phyloP scores from a whole-genome alignment of 345 rosid species.

The Eucalyptus pauciflora region DNA sequence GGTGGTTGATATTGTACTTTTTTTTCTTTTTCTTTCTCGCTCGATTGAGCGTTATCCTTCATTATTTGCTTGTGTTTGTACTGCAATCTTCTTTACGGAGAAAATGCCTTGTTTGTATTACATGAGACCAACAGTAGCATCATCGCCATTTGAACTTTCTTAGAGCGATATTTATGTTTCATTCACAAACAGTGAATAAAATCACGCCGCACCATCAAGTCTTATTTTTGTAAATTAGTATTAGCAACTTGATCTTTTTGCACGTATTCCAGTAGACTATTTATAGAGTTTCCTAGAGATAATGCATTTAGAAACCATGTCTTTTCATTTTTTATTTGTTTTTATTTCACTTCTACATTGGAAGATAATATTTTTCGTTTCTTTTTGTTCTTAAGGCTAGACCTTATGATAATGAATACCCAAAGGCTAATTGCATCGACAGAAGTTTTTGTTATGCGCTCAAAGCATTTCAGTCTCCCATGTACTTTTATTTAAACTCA shows the following conservation, averaged over 20 bases:
- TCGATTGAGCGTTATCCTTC: accelerated
- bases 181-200: accelerated
- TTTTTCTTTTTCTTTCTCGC: not conserved
- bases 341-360: not conserved
- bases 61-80: not conserved
- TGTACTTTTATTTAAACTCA: not conserved
- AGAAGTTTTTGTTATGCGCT: not conserved
- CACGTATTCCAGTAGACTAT: accelerated
- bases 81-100: not conserved
- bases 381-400: too few relatives aligned
- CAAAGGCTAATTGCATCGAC: not conserved
- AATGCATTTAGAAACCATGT: not conserved
- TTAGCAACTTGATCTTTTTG: not conserved
- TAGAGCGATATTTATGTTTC: not conserved
- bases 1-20: accelerated
- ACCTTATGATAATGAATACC: not conserved
- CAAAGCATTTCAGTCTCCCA: not conserved
- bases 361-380: too few relatives aligned
- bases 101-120: not conserved
- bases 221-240: not conserved
- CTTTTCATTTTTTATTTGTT: not conserved
- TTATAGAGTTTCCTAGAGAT: not conserved
- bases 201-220: not conserved
- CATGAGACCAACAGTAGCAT: not conserved
- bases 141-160: not conserved